Evolutionary conservation across 208 protist genomes (phyloP), one percentile per base, ranked within the genome.

Genomic region (Crithidia expoeki): DNA sequence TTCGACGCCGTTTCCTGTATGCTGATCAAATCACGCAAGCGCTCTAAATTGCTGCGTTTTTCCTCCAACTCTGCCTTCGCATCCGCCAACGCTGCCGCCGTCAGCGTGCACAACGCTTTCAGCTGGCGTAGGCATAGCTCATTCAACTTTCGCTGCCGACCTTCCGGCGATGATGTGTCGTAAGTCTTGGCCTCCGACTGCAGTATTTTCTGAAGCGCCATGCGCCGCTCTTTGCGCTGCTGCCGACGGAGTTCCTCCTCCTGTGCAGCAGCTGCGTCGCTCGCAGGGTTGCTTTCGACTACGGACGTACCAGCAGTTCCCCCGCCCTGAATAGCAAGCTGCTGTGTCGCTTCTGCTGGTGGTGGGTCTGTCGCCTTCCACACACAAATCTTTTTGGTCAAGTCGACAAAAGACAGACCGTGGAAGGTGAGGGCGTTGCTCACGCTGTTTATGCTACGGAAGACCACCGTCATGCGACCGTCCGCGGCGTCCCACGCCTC

Each of bases 361-460:
- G 88, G 86, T 2, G 87, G 59, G 33, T 96, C 83, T 1, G 70
- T 90, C n/a, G 89, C 92, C 33, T 78, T 80, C 89, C 92, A 96
- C 16, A 96, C 72, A 10, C 84, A 66, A 0, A 96, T 64, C 36
- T 81, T 83, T 21, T 55, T 77, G 1, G 81, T 82, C 49, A 92
- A 36, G 50, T 94, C 86, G 9, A 86, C 76, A 80, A 93, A 94
- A 1, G 84, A 76, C 32, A 93, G 81, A 12, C 87, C 87, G 40
- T 90, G 84, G 59, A 96, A 93, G 14, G 80, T 79, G 44, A 92
- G 60, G 3, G 92, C 92, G 23, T 81, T 94, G 73, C 87, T 94
- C 53, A 96, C 80, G 72, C 89, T 94, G 72, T 96, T 93, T 46
- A 96, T 77, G 72, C 85, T 90, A 16, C 70, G 59, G 50, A 96